Percentiles rank a stretch among this genome's conserved stretches.
phyloP scores from a whole-genome alignment of 148 eudicot species.

The Rhododendron vialii region DNA sequence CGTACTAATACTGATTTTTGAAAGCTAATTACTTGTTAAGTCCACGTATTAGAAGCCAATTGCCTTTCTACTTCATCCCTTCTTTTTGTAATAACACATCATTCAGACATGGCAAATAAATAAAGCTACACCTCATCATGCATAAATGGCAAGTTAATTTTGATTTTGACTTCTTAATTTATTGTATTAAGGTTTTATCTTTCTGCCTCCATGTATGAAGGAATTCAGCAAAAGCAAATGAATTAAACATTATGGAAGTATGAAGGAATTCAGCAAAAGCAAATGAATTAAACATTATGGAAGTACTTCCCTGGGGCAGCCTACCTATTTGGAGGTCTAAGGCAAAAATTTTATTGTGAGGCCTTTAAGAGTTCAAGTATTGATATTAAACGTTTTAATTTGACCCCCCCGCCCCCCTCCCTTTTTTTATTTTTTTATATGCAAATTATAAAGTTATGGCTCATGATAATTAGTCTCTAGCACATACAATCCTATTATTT shows the following conservation, averaged over 20 bases:
- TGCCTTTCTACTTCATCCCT: not conserved
- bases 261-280: too few species aligned
- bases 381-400: too few species aligned
- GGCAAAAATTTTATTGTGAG: too few species aligned
- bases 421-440: too few species aligned
- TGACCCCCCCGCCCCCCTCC: too few species aligned
- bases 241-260: not conserved
- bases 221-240: too few species aligned
- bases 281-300: not conserved
- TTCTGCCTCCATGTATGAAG: too few species aligned
- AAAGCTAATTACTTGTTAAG: not conserved
- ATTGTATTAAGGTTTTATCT: not conserved
- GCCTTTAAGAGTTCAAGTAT: not conserved
- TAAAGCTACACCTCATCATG: conserved; percentile 1
- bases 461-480: not conserved
- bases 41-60: not conserved
- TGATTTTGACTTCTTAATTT: not conserved
- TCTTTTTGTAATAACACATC: not conserved
- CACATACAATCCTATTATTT: not conserved
- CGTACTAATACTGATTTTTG: not conserved
- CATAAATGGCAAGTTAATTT: not conserved
- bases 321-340: not conserved
- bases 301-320: not conserved
- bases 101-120: not conserved
- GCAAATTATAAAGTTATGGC: not conserved